Conservation (phyloP, 495 filamentous ascomycete species). For the Sabuloglossum arenarium region DNA sequence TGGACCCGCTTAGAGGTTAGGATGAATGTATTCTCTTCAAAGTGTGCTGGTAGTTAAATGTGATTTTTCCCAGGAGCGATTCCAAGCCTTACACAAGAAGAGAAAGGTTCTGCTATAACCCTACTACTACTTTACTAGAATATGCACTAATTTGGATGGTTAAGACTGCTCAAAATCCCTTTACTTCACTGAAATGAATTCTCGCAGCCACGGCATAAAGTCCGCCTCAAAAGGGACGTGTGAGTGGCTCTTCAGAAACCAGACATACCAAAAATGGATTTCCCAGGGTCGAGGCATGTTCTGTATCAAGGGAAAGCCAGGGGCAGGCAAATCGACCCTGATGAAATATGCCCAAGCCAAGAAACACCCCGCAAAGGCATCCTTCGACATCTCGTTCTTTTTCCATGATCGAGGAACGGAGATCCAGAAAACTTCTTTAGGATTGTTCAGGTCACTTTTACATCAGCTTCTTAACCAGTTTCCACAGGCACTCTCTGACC, state of each 20-base stretch:
- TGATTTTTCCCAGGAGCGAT: too few relatives aligned
- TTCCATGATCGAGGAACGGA: constrained; percentile 13
- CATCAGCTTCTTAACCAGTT: background rate
- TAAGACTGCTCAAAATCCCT: background rate
- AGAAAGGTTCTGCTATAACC: background rate
- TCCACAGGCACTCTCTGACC: background rate
- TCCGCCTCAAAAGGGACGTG: background rate
- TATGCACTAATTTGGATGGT: background rate
- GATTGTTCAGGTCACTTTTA: constrained; percentile 10
- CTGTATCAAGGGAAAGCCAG: constrained; percentile 16
- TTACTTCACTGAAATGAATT: background rate
- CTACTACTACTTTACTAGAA: background rate
- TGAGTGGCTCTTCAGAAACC: constrained; percentile 14
- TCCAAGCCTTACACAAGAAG: background rate
- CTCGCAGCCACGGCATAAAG: background rate
- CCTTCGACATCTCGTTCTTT: constrained; percentile 5
- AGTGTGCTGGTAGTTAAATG: too few relatives aligned
- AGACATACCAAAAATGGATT: background rate
- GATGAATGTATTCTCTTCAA: too few relatives aligned
- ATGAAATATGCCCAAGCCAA: constrained; percentile 18
- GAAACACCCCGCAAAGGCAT: background rate
- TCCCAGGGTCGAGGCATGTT: constrained; percentile 11
- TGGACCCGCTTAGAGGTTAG: too few relatives aligned
- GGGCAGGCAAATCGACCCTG: constrained; percentile 24
- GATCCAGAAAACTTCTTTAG: constrained; percentile 10